Percentiles rank a stretch among this genome's conserved stretches.
These are phyloP conservation scores for Neotropicomus parvogracilis DNA, from an alignment of 1,284 basidiomycete genomes.

Conservation along the genomic window DNA sequence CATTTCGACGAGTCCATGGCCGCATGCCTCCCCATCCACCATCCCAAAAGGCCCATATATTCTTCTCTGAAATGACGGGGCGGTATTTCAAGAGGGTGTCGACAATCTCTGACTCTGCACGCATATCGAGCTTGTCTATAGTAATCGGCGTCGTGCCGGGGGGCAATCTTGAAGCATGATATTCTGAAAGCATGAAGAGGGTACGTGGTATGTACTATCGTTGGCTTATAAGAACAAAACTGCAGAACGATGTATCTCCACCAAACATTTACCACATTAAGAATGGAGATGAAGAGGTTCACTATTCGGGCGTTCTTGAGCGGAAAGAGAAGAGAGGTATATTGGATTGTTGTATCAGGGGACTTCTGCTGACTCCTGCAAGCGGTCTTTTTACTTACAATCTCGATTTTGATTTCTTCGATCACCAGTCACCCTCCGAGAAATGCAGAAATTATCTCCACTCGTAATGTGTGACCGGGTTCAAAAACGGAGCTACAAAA, in stretches of 20 bases:
- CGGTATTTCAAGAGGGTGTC: neutral
- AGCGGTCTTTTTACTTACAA: no score
- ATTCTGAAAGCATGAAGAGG: neutral
- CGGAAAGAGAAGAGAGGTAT: no score
- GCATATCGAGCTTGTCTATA: slow-evolving; percentile 3
- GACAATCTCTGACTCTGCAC: slow-evolving; percentile 1
- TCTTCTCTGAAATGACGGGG: slow-evolving; percentile 8
- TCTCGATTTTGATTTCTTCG: no score
- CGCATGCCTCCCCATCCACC: slow-evolving; percentile 5
- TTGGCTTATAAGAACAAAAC: neutral
- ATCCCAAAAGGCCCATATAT: slow-evolving; percentile 11
- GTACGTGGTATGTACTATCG: neutral
- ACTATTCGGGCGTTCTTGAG: no score
- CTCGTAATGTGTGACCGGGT: neutral
- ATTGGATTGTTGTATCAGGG: neutral
- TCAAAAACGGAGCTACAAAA: neutral
- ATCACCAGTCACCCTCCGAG: no score
- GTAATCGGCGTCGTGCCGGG: neutral
- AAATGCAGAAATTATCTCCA: neutral
- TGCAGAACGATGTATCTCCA: no score
- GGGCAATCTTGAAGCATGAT: neutral
- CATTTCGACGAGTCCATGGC: slow-evolving; percentile 10
- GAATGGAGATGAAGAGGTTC: no score
- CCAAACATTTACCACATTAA: neutral
- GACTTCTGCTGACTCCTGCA: neutral